Conservation (phyloP, 306 rosid genomes). For the Castanea crenata region DNA sequence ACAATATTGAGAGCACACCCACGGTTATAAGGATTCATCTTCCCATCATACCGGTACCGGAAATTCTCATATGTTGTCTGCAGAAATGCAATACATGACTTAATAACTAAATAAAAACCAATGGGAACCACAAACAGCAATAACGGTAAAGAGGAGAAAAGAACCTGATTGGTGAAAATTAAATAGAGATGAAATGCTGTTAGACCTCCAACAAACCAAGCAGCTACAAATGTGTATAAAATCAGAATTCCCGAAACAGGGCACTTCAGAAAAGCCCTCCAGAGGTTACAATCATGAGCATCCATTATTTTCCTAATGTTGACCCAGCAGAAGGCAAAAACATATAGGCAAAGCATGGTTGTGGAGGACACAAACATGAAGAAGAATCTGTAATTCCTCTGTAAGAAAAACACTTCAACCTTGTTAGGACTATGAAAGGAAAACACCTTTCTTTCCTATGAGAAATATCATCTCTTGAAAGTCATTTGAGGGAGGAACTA, state of each 20-base stretch:
- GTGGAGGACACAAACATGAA: conserved; percentile 52
- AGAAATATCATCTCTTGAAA: background rate
- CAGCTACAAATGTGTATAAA: conserved; percentile 35
- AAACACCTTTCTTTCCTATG: background rate
- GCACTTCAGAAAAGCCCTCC: conserved; percentile 38
- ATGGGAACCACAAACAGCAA: background rate
- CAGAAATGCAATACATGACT: background rate
- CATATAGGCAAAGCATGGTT: conserved; percentile 38
- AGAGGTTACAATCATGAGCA: conserved; percentile 16
- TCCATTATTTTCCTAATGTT: conserved; percentile 32
- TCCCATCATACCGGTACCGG: conserved; percentile 29
- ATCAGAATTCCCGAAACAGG: conserved; percentile 40
- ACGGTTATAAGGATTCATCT: conserved; percentile 34
- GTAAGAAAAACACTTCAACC: conserved; percentile 19
- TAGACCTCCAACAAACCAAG: conserved; percentile 50
- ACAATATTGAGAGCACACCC: conserved; percentile 31
- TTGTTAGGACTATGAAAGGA: conserved; percentile 16
- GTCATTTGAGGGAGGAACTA: background rate
- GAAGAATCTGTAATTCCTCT: conserved; percentile 52
- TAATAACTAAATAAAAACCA: background rate
- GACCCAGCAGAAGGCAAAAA: conserved; percentile 51
- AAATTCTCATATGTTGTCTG: conserved; percentile 50
- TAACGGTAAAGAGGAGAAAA: background rate
- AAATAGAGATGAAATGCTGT: conserved; percentile 37
- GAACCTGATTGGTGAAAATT: conserved; percentile 45